Evolutionary conservation across 768 basidiomycete genomes (phyloP).

Genomic region (Pleurotus eryngii): DNA sequence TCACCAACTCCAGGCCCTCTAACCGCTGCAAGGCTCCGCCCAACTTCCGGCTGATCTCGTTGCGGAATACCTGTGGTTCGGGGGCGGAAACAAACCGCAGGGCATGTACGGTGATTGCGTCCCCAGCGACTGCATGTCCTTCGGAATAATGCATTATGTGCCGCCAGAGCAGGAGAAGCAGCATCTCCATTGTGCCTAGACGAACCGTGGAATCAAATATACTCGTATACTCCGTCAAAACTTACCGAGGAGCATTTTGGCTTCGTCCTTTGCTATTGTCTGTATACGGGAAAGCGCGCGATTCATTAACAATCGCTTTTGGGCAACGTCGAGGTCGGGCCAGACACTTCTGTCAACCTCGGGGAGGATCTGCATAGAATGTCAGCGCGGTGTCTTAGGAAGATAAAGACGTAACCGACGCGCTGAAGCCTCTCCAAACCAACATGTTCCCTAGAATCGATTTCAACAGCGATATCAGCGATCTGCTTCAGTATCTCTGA

Average conservation of each 20-base stretch:
- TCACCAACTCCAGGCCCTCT: conserved; percentile 40
- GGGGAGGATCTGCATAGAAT: neutral
- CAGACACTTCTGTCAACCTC: conserved; percentile 58
- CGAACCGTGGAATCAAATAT: neutral
- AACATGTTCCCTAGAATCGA: conserved; percentile 70
- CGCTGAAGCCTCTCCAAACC: conserved; percentile 69
- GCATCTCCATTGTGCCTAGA: conserved; percentile 71
- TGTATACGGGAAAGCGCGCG: conserved; percentile 54
- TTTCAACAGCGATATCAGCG: conserved; percentile 62
- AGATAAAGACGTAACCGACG: conserved; percentile 31
- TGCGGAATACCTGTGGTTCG: conserved; percentile 56
- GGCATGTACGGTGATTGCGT: conserved; percentile 35
- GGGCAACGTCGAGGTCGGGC: conserved; percentile 63
- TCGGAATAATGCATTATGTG: conserved; percentile 69
- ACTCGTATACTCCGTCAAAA: conserved; percentile 1
- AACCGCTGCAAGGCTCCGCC: conserved; percentile 54
- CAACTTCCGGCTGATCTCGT: conserved; percentile 54
- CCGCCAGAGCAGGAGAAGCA: conserved; percentile 76
- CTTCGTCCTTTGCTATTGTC: conserved; percentile 35
- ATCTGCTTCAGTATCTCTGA: conserved; percentile 62
- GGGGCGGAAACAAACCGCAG: conserved; percentile 56
- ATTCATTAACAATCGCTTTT: conserved; percentile 65
- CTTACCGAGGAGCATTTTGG: conserved; percentile 57
- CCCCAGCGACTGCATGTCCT: conserved; percentile 28
- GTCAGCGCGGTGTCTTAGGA: neutral